Evolutionary conservation across 2,329 filamentous ascomycete species (phyloP).

Genomic region (Colletotrichum tofieldiae): DNA sequence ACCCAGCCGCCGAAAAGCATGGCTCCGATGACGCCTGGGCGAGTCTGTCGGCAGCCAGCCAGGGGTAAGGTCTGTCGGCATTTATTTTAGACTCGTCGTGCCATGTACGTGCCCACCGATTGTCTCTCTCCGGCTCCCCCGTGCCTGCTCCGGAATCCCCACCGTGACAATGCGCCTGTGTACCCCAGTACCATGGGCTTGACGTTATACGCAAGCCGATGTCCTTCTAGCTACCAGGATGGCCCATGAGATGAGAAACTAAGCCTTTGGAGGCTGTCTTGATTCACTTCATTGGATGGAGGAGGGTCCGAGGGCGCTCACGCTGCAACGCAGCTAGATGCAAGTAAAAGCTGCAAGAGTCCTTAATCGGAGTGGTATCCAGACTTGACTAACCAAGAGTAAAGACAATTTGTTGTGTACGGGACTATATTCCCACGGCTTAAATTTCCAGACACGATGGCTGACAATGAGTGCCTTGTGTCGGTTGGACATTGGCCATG

Average conservation of each 20-base stretch:
- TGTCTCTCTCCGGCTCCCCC: neutral
- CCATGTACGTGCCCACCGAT: neutral
- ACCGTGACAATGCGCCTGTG: neutral
- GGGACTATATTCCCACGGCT: too few relatives aligned
- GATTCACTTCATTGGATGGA: neutral
- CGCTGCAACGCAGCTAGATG: neutral
- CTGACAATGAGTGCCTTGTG: too few relatives aligned
- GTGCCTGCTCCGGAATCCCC: constrained; percentile 1
- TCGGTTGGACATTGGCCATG: too few relatives aligned
- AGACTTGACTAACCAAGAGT: rapidly evolving
- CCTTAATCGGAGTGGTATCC: neutral
- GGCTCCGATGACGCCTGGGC: neutral
- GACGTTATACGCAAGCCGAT: neutral
- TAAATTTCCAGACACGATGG: neutral
- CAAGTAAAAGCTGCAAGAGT: neutral
- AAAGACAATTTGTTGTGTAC: too few relatives aligned
- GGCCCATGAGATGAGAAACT: neutral
- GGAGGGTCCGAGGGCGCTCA: neutral
- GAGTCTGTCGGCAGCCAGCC: neutral
- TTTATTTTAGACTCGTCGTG: neutral
- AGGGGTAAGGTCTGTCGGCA: constrained; percentile 1
- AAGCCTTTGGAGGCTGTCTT: neutral
- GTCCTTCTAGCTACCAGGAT: neutral
- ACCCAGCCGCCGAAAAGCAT: neutral
- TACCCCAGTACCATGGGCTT: neutral